These are phyloP conservation scores for Secale cereale DNA, from an alignment of 176 grass and related monocot species.

Conservation along the genomic window DNA sequence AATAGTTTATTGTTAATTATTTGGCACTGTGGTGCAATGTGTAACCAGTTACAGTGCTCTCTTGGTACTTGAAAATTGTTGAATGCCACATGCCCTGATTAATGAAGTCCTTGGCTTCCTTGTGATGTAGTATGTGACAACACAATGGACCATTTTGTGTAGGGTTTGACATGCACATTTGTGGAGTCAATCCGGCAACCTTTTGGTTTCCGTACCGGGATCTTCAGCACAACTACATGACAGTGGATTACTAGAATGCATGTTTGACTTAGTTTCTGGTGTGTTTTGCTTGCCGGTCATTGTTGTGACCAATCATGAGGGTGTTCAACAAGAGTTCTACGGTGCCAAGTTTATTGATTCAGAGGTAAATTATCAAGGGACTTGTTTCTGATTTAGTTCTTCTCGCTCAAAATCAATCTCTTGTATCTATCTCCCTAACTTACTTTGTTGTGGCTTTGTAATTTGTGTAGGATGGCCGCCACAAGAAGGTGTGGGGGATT, in stretches of 20 bases:
- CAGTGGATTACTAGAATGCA: background rate
- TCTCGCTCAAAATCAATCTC: no score
- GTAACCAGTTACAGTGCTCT: background rate
- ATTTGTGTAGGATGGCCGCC: no score
- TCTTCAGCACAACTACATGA: background rate
- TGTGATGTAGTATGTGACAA: background rate
- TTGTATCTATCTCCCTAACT: no score
- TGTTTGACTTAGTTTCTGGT: background rate
- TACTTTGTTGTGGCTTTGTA: no score
- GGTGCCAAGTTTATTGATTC: conserved; percentile 91
- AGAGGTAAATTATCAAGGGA: conserved; percentile 46
- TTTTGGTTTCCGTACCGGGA: conserved; percentile 57
- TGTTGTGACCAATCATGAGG: conserved; percentile 88
- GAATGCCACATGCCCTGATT: conserved; percentile 5
- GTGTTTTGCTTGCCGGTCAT: conserved; percentile 47
- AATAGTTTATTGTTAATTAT: background rate
- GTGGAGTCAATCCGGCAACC: conserved; percentile 73
- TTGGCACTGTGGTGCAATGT: background rate
- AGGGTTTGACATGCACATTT: conserved; percentile 90
- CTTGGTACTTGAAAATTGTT: background rate
- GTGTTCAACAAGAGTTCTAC: conserved; percentile 78
- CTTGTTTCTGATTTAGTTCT: no score
- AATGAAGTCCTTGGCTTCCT: background rate
- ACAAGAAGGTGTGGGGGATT: no score
- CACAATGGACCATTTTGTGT: conserved; percentile 15